Base-by-base conservation (phyloP, 2,329 filamentous ascomycete species). In the Davidsoniella australis region DNA sequence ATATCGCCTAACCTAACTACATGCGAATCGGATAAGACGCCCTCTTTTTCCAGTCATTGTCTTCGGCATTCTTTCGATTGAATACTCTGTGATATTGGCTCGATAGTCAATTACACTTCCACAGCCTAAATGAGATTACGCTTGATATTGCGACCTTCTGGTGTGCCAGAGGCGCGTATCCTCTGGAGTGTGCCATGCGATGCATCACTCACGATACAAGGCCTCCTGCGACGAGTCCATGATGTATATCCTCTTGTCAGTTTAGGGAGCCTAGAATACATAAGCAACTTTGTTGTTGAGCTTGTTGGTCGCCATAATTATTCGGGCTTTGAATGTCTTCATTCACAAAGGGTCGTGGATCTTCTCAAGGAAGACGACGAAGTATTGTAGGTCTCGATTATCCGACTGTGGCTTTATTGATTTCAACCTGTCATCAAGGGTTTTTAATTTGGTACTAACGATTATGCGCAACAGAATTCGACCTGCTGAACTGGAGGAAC, bases 201-300 rank as follows among this genome's bases (percentile, higher is more conserved):
- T 33, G 6, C 8, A 33, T 33, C 29, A 9, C 29, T 33, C 12
- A 33, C 29, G 12, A 33, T 33, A 33, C 8, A 33, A 10, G 9
- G 8, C 29, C 29, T 33, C 6, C 12, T 33, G 29, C 29, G 29
- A 33, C 29, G 29, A 33, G 29, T 33, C 29, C 29, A 33, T 12
- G 29, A 33, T 33, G 29, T 33, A 33, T 33, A 33, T 33, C 12
- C 29, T 33, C 29, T 33, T 33, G 29, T 33, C 4, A 33, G 29
- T 2, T 9, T 9, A 33, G 29, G 29, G 6, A 9, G 29, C 2
- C 8, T 9, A 12, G 12, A 9, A 33, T 33, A 10, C 12, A 33
- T 94, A 3, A 88, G 95, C 58, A 85, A 95, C 61, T 96, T 96
- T 62, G 75, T 75, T 7, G 85, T 94, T 26, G 84, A 93, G 63